Percentiles rank a stretch among this genome's conserved stretches.
phyloP scores from a whole-genome alignment of 495 filamentous ascomycete species.

The Penicillium ucsense region DNA sequence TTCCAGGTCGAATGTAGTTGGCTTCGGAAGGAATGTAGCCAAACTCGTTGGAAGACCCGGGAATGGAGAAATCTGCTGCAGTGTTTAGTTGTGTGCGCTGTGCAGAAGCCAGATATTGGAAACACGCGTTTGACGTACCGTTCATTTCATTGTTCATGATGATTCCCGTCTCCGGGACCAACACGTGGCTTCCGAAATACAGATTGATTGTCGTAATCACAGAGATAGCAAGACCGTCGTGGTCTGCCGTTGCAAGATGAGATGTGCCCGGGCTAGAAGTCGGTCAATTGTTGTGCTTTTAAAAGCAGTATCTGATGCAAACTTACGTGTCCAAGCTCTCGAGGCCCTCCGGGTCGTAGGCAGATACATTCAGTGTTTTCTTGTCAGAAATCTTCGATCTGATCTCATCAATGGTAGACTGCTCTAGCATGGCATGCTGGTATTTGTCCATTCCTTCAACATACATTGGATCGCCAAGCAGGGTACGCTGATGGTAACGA shows the following conservation, averaged over 20 bases:
- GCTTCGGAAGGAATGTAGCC: constrained; percentile 69
- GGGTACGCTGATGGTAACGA: constrained; percentile 33
- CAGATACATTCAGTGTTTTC: constrained; percentile 53
- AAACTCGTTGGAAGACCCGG: constrained; percentile 64
- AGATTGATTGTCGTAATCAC: constrained; percentile 79
- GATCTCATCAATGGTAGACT: constrained; percentile 45
- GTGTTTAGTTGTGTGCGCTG: too few relatives aligned
- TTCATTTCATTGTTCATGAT: constrained; percentile 97
- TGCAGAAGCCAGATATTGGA: neutral
- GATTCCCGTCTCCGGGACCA: constrained; percentile 74
- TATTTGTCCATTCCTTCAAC: constrained; percentile 52
- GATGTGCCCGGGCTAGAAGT: constrained; percentile 54
- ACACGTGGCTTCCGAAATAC: constrained; percentile 65
- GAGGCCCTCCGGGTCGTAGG: constrained; percentile 59
- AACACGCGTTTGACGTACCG: constrained; percentile 28
- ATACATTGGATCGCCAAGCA: constrained; percentile 73
- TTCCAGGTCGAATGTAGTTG: constrained; percentile 74
- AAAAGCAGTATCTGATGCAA: too few relatives aligned
- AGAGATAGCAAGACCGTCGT: constrained; percentile 58
- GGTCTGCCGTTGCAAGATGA: constrained; percentile 62
- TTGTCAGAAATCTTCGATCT: constrained; percentile 60
- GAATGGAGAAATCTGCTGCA: constrained; percentile 58
- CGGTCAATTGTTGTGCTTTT: neutral
- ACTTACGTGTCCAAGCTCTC: constrained; percentile 50
- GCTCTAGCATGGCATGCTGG: constrained; percentile 55